Evolutionary conservation across 2,329 filamentous ascomycete genomes (phyloP), one percentile per base, ranked within the genome.

Genomic region (Cercospora sesami): DNA sequence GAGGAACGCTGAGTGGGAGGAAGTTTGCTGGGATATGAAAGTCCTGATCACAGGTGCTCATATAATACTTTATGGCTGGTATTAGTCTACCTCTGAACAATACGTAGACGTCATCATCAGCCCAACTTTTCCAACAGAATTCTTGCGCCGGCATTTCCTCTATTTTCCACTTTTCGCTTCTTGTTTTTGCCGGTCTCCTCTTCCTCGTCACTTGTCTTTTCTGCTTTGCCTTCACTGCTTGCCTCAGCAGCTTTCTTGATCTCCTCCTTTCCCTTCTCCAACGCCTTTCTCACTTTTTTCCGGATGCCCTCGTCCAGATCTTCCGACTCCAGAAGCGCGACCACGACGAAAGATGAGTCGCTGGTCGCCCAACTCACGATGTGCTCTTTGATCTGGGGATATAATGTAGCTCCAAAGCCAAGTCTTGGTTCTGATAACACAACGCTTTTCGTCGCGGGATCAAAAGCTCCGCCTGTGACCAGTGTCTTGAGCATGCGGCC

Each of bases 401-500:
- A 98, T n/a, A 99, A 84, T 60, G 91, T 83, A 71, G 91, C 86
- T 68, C 92, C 89, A 78, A 99, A 99, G 60, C 89, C 86, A 65
- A 98, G 84, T 7, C 91, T 86, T 16, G 93, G 93, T 60, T 93
- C 88, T 2, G 91, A 85, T 23, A 88, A 87, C 75, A 91, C 86
- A 55, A 95, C 80, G 62, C 76, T 88, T 80, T 93, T 93, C 2
- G 87, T 85, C 53, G 85, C 85, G 69, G 88, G 87, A 80, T 98
- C 93, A 77, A 91, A 99, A 67, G 89, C 89, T 28, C 96, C 95
- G 51, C 95, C 95, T 64, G 93, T 90, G 26, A 97, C 93, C 7
- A 99, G 86, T 0, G 91, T 91, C 83, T 97, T 97, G 75, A 98
- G 86, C 89, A 97, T 91, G 68, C 93, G 90, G 16, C 92, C 93